Evolutionary conservation across 2,329 filamentous ascomycete genomes (phyloP), one percentile per base, ranked within the genome.

Genomic region (Trichoderma oligosporum): DNA sequence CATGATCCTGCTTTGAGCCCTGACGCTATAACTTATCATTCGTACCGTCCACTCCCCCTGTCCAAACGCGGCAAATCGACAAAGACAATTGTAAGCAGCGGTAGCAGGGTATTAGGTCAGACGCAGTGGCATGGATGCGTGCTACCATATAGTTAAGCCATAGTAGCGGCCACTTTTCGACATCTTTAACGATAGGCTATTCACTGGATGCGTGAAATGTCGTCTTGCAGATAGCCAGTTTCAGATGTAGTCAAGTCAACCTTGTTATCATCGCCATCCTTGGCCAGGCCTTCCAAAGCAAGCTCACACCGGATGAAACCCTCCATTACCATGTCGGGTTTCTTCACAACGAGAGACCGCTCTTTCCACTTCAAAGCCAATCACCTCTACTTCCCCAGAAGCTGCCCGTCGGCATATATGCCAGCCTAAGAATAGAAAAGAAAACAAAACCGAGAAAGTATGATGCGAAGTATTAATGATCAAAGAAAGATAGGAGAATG

Each of bases 351-450:
- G 36, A 52, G 22, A 45, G 46, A 38, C n/a, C 25, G 22, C 31
- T 46, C 20, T 39, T 45, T 44, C 55, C 36, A 25, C 36, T 8
- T 42, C 18, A 33, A 24, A 39, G 38, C 25, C 44, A 44, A 33
- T 45, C 44, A 25, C 39, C 29, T 44, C 57, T 41, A 49, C 55
- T 66, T 74, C 71, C 71, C 70, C 72, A 72, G 67, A 73, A 71
- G 66, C 71, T 56, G 64, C 38, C 62, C 61, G 64, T 61, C 59
- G 52, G 62, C n/a, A n/a, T n/a, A n/a, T 58, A 65, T 56, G 63
- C 64, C 64, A 63, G 60, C 65, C 57, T 64, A 63, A 66, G 62
- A 62, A 58, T 57, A 55, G 64, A 62, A 58, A 61, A 62, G 63
- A 63, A 51, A 41, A 60, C 65, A 57, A 57, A 52, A 54, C 29